phyloP scores from a whole-genome alignment of 2,329 filamentous ascomycete genomes.

The Fusarium clavum region DNA sequence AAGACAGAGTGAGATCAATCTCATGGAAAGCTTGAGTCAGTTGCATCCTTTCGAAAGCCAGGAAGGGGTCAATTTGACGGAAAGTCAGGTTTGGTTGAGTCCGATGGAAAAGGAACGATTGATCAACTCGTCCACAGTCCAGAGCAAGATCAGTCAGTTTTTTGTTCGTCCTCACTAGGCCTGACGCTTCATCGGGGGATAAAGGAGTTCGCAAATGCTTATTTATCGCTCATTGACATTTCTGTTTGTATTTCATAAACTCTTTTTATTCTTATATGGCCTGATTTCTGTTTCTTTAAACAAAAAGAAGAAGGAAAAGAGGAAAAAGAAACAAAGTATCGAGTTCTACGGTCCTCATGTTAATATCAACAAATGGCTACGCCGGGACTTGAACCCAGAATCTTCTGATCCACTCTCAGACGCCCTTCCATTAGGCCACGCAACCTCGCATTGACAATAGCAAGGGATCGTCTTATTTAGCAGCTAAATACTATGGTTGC shows the following conservation, averaged over 20 bases:
- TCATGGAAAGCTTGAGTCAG: too few species aligned
- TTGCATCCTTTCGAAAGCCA: too few species aligned
- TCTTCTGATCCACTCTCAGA: conserved; percentile 12
- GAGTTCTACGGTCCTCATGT: too few species aligned
- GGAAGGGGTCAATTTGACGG: fast-evolving
- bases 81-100: background rate
- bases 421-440: conserved; percentile 3
- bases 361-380: background rate
- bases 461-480: background rate
- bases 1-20: too few species aligned
- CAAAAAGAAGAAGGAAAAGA: background rate
- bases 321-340: background rate
- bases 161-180: background rate
- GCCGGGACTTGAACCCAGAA: conserved; percentile 1
- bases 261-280: background rate
- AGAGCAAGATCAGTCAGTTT: background rate
- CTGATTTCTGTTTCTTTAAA: fast-evolving
- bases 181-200: background rate
- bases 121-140: background rate
- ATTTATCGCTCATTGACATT: background rate
- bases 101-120: background rate
- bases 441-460: background rate
- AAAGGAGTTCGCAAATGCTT: background rate
- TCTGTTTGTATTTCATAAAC: fast-evolving
- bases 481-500: fast-evolving